These are phyloP conservation scores for Trypanosoma theileri DNA, from an alignment of 208 protist genomes.

Conservation along the genomic window DNA sequence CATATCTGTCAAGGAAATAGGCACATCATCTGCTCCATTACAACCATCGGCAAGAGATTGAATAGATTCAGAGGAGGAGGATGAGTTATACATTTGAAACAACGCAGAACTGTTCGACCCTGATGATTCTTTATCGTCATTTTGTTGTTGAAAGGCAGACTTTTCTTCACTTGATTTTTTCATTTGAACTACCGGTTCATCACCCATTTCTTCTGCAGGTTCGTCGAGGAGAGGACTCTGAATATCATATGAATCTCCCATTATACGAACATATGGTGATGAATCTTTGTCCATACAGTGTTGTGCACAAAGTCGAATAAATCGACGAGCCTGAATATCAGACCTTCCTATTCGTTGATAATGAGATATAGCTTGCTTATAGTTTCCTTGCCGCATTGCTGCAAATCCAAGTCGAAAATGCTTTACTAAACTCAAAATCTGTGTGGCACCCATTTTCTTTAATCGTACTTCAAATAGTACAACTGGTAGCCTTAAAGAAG, in stretches of 20 bases:
- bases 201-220: no score
- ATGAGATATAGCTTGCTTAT: constrained; percentile 36
- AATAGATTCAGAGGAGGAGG: constrained; percentile 6
- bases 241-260: no score
- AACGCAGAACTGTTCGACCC: constrained; percentile 1
- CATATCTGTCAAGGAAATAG: constrained; percentile 53
- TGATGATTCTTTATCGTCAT: background rate
- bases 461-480: constrained; percentile 56
- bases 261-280: constrained; percentile 43
- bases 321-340: constrained; percentile 43
- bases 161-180: no score
- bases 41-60: constrained; percentile 14
- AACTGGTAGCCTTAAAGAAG: constrained; percentile 35
- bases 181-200: no score
- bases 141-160: no score
- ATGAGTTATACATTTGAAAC: constrained; percentile 20
- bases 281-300: constrained; percentile 36
- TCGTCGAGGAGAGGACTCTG: no score
- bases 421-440: constrained; percentile 32
- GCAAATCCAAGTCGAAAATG: constrained; percentile 55
- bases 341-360: constrained; percentile 28
- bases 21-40: constrained; percentile 38
- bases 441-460: constrained; percentile 15
- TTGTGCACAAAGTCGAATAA: constrained; percentile 50
- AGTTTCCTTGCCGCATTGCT: constrained; percentile 56